Evolutionary conservation across 2,329 filamentous ascomycete genomes (phyloP).

Genomic region (Alternaria metachromatica): DNA sequence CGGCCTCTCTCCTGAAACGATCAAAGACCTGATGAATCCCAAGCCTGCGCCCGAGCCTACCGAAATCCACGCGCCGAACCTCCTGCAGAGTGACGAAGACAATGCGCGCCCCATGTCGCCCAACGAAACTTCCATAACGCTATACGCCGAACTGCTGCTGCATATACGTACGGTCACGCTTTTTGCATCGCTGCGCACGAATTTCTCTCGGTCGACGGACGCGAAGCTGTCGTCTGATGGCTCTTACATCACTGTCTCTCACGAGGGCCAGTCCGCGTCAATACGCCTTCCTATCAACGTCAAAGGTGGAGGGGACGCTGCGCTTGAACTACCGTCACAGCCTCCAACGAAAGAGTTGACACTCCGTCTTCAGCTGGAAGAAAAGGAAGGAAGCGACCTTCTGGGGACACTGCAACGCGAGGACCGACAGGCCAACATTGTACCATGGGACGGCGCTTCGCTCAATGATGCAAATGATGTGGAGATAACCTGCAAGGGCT

Average conservation of each 20-base stretch:
- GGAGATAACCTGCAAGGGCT: slow-evolving; percentile 38
- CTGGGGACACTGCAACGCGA: slow-evolving; percentile 37
- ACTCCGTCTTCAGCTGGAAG: slow-evolving; percentile 61
- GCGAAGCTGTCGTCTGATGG: slow-evolving; percentile 55
- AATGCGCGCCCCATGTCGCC: slow-evolving; percentile 30
- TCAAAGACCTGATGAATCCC: slow-evolving; percentile 42
- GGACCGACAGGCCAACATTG: slow-evolving; percentile 45
- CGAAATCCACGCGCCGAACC: slow-evolving; percentile 37
- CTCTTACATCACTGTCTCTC: slow-evolving; percentile 52
- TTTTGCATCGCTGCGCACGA: slow-evolving; percentile 59
- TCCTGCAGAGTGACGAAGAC: slow-evolving; percentile 37
- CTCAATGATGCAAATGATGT: slow-evolving; percentile 31
- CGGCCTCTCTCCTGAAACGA: slow-evolving; percentile 36
- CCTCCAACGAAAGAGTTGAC: slow-evolving; percentile 58
- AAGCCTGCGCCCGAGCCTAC: slow-evolving; percentile 31
- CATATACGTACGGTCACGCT: slow-evolving; percentile 67
- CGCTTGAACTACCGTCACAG: slow-evolving; percentile 58
- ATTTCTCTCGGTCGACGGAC: slow-evolving; percentile 52
- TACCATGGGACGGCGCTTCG: slow-evolving; percentile 54
- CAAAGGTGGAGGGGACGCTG: slow-evolving; percentile 52
- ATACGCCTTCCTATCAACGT: slow-evolving; percentile 57
- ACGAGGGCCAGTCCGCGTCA: slow-evolving; percentile 53
- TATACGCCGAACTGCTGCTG: slow-evolving; percentile 67
- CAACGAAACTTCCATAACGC: slow-evolving; percentile 43
- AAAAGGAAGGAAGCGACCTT: slow-evolving; percentile 43